phyloP scores from a whole-genome alignment of 345 rosid genomes.

The Trapa incisa region DNA sequence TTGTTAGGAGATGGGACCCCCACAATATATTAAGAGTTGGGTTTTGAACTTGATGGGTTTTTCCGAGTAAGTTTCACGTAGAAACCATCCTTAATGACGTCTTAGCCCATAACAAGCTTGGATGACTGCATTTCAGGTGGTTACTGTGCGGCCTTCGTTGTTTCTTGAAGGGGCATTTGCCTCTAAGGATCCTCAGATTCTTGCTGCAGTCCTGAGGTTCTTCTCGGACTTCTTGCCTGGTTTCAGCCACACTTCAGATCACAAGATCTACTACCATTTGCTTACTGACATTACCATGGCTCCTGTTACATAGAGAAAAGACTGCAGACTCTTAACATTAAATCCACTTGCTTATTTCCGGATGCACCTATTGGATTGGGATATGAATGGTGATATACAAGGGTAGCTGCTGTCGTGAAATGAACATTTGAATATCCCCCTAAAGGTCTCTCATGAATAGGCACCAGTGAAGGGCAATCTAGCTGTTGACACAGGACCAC shows the following conservation, averaged over 20 bases:
- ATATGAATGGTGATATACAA: not conserved
- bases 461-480: not conserved
- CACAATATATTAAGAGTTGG: not conserved
- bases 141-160: slow-evolving; percentile 48
- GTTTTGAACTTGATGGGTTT: not conserved
- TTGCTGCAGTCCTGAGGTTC: slow-evolving; percentile 88
- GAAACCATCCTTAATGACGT: not conserved
- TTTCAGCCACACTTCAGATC: slow-evolving; percentile 51
- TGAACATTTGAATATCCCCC: not conserved
- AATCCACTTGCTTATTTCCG: too few relatives aligned
- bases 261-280: slow-evolving; percentile 39
- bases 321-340: not conserved
- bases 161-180: slow-evolving; percentile 79
- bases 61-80: not conserved
- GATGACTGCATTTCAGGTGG: slow-evolving; percentile 39
- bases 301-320: slow-evolving; percentile 14
- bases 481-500: not conserved
- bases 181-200: slow-evolving; percentile 54
- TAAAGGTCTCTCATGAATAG: not conserved
- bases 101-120: slow-evolving; percentile 1
- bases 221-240: slow-evolving; percentile 70
- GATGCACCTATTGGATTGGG: not conserved
- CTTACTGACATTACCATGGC: slow-evolving; percentile 53
- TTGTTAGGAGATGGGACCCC: not conserved
- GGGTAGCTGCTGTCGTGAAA: not conserved